Conservation (phyloP, 1,284 basidiomycete genomes). For the Trichosporon sp. region DNA sequence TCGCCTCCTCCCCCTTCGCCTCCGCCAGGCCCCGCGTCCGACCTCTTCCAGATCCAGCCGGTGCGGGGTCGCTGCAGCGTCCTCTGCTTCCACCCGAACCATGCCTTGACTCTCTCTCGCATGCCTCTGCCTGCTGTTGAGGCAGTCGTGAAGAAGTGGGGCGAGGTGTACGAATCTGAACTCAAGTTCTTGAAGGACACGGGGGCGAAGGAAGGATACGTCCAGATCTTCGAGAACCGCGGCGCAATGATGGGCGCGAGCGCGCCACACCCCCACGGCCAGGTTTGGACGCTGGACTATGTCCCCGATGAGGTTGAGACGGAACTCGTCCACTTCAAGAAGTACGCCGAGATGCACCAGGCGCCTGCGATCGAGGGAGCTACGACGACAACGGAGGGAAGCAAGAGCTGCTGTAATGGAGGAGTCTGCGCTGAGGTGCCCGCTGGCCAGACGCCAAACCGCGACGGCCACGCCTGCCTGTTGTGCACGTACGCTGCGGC, state of each 20-base stretch:
- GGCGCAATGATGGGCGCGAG: constrained; percentile 95
- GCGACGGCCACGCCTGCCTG: constrained; percentile 68
- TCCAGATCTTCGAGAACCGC: constrained; percentile 95
- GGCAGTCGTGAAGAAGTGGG: constrained; percentile 76
- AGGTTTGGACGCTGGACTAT: constrained; percentile 80
- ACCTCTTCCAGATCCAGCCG: constrained; percentile 70
- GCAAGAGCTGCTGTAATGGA: constrained; percentile 40
- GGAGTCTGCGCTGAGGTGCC: background rate
- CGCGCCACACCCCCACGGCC: constrained; percentile 94
- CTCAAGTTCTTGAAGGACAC: constrained; percentile 56
- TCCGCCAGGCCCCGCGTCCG: background rate
- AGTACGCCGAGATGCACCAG: background rate
- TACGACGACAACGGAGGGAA: no score
- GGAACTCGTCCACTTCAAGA: constrained; percentile 60
- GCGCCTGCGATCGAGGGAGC: background rate
- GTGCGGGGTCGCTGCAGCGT: constrained; percentile 87
- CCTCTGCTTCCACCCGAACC: constrained; percentile 83
- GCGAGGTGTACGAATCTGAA: constrained; percentile 65
- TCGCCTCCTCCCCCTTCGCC: constrained; percentile 37
- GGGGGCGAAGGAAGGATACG: constrained; percentile 65
- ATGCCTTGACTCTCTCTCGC: constrained; percentile 85
- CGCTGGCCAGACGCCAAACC: constrained; percentile 28
- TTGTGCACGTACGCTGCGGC: constrained; percentile 81
- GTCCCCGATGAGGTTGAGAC: constrained; percentile 71
- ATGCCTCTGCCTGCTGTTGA: constrained; percentile 68